Conservation (phyloP, 768 basidiomycete species). For the Rhodotorula kratochvilovae region DNA sequence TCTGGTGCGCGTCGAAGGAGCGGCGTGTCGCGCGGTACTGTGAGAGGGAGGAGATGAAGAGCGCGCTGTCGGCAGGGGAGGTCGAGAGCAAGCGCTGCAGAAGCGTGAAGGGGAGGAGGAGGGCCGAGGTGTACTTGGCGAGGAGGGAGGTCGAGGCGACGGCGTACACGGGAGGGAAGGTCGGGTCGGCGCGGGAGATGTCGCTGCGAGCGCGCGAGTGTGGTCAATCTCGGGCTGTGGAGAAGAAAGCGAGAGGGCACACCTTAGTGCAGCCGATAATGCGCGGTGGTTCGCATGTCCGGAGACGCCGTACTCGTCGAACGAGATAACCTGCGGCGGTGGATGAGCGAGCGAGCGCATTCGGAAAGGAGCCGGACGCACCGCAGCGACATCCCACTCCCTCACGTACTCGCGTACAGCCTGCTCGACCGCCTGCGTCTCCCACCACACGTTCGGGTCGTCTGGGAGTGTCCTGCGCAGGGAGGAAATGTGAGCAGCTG, state of each 20-base stretch:
- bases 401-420: slow-evolving; percentile 31
- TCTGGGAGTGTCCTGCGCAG: slow-evolving; percentile 29
- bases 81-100: background rate
- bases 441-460: slow-evolving; percentile 39
- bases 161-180: slow-evolving; percentile 19
- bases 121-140: slow-evolving; percentile 38
- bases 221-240: too few relatives aligned
- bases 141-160: slow-evolving; percentile 31
- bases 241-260: background rate
- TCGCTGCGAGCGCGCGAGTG: background rate
- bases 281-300: slow-evolving; percentile 49
- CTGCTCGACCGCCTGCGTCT: slow-evolving; percentile 18
- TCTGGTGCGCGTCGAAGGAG: slow-evolving; percentile 48
- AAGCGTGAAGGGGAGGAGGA: slow-evolving; percentile 25
- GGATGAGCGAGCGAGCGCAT: background rate
- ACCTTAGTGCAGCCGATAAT: slow-evolving; percentile 35
- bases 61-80: background rate
- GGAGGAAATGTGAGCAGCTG: too few relatives aligned
- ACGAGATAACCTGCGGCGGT: slow-evolving; percentile 46
- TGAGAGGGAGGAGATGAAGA: slow-evolving; percentile 35
- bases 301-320: slow-evolving; percentile 48
- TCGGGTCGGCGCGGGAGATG: background rate
- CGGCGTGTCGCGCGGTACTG: slow-evolving; percentile 41
- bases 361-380: slow-evolving; percentile 13
- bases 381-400: slow-evolving; percentile 40